phyloP scores from a whole-genome alignment of 352 stramenopile species.

The Phytophthora pini region DNA sequence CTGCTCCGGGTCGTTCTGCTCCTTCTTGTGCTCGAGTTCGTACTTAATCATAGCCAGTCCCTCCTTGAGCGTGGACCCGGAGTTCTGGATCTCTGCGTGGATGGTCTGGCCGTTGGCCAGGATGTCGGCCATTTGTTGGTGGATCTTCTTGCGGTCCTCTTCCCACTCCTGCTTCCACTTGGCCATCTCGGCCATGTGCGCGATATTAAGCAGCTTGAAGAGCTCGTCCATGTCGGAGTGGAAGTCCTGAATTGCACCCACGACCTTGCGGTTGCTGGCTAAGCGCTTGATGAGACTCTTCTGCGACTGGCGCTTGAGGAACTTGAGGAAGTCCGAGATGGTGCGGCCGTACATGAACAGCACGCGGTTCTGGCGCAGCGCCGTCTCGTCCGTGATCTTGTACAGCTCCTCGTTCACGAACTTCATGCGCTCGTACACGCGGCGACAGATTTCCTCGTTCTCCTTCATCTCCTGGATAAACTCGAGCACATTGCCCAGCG shows the following conservation, averaged over 20 bases:
- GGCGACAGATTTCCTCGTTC: constrained; percentile 36
- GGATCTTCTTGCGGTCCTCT: constrained; percentile 23
- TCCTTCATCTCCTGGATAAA: constrained; percentile 42
- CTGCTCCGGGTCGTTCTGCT: constrained; percentile 26
- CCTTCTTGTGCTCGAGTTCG: constrained; percentile 26
- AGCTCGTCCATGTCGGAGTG: constrained; percentile 38
- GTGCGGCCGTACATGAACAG: constrained; percentile 43
- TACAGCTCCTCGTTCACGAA: constrained; percentile 45
- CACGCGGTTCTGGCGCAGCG: constrained; percentile 41
- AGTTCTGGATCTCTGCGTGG: constrained; percentile 19
- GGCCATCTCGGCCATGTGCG: constrained; percentile 33
- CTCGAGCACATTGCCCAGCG: constrained; percentile 33
- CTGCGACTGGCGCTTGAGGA: constrained; percentile 23
- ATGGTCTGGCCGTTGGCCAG: constrained; percentile 27
- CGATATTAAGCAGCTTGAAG: constrained; percentile 35
- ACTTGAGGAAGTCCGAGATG: constrained; percentile 43
- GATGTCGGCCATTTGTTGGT: constrained; percentile 27
- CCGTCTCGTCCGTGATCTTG: constrained; percentile 44
- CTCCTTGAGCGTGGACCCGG: constrained; percentile 7
- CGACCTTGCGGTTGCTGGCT: constrained; percentile 36
- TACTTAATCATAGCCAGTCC: constrained; percentile 31
- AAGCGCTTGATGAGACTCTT: constrained; percentile 30
- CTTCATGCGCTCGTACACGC: constrained; percentile 37
- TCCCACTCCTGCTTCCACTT: constrained; percentile 37
- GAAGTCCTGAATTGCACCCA: constrained; percentile 29